Evolutionary conservation across 768 basidiomycete genomes (phyloP), one percentile per base, ranked within the genome.

Genomic region (Coprinopsis sp.): DNA sequence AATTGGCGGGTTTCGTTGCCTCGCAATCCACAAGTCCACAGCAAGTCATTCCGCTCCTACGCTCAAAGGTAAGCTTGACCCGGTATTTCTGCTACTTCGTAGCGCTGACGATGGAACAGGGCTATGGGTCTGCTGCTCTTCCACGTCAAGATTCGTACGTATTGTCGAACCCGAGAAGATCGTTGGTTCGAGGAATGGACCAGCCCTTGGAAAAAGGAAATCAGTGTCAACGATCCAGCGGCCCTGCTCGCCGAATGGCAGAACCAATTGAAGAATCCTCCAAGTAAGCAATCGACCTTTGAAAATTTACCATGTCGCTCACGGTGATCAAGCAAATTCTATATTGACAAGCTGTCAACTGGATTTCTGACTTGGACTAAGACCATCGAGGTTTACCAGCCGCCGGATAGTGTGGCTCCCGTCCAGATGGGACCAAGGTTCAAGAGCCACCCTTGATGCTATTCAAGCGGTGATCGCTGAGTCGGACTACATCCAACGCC

Each of bases 311-410:
- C 12, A 18, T 36, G 18, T 39, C 30, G 25, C 27, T 10, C 7
- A 42, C 13, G 37, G 34, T 24, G 21, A 24, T 33, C 25, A 34
- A 73, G 69, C 33, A 67, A 72, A 18, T 61, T 64, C 43, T 89
- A 83, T 60, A 68, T 87, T 16, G 91, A 95, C 65, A 84, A 88
- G 58, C 65, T 87, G 18, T 65, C 71, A 28, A 87, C 84, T 6
- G 92, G 91, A 2, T 93, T 91, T 69, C 62, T 93, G 42, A 66
- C 79, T 3, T 93, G 91, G 90, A 64, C 75, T 19, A 60, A 74
- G 51, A 71, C 68, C 28, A 67, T 90, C 40, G 81, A 82, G 54
- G 84, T 72, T 13, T 91, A 89, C 57, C 59, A 51, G 25, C 58
- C 67, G 2, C 54, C 61, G 5, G 67, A 67, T 4, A 64, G 68